Percentiles rank a stretch among this genome's conserved stretches.
phyloP scores from a whole-genome alignment of 1,139 yeast genomes.

The Diutina sp. region DNA sequence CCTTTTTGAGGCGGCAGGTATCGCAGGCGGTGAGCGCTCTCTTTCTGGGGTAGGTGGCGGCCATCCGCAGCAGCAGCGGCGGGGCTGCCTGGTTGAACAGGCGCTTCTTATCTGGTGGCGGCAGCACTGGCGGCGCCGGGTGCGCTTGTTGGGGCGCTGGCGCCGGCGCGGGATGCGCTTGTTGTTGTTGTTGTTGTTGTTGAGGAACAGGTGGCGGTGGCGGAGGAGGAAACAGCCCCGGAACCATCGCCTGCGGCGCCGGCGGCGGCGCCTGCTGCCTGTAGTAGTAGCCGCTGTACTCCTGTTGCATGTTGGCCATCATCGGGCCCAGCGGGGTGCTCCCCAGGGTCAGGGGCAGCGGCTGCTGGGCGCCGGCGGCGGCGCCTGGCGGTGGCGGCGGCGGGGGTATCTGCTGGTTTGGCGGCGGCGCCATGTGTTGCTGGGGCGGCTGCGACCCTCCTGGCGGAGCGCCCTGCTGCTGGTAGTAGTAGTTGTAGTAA shows the following conservation, averaged over 20 bases:
- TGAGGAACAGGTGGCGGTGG: background rate
- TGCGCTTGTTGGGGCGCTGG: background rate
- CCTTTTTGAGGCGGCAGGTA: slow-evolving; percentile 31
- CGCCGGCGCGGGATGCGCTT: background rate
- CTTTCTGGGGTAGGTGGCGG: slow-evolving; percentile 15
- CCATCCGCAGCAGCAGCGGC: background rate
- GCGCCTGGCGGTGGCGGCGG: background rate
- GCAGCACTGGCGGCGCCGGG: background rate
- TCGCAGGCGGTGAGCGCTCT: slow-evolving; percentile 37
- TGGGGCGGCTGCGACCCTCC: background rate
- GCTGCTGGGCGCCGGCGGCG: background rate
- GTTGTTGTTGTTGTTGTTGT: background rate
- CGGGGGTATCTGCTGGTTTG: background rate
- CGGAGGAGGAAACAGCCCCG: background rate
- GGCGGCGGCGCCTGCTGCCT: background rate
- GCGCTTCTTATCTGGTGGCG: background rate
- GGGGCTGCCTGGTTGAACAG: background rate
- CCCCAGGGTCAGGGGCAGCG: background rate
- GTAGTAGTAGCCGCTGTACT: background rate
- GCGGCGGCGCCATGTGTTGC: background rate
- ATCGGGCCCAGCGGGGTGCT: background rate
- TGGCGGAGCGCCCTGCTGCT: background rate
- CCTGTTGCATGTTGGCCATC: background rate
- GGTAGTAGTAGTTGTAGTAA: background rate
- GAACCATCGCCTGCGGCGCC: background rate